These are phyloP conservation scores for Fonsecaea pedrosoi DNA, from an alignment of 2,329 filamentous ascomycete species.

Conservation along the genomic window DNA sequence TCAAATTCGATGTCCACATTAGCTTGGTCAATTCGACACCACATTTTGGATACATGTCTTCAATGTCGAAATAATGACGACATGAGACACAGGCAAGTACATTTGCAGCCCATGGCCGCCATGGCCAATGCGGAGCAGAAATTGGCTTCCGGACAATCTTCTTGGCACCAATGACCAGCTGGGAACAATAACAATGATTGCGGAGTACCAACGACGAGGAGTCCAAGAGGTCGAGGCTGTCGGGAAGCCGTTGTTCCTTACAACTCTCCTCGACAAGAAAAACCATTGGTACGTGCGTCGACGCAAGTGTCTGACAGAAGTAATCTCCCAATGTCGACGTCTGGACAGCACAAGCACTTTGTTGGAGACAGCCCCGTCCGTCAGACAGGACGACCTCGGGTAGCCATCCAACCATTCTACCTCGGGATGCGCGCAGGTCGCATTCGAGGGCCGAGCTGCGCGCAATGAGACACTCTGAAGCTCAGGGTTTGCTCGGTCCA, in stretches of 20 bases:
- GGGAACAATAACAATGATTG: background rate
- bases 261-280: background rate
- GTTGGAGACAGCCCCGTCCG: background rate
- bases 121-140: too few relatives aligned
- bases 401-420: background rate
- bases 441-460: background rate
- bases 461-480: background rate
- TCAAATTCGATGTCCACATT: background rate
- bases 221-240: background rate
- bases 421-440: background rate
- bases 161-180: background rate
- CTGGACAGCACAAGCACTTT: background rate
- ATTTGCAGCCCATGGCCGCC: too few relatives aligned
- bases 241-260: background rate
- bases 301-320: background rate
- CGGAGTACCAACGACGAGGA: background rate
- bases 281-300: background rate
- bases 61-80: slow-evolving; percentile 25
- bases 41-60: background rate
- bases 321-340: background rate
- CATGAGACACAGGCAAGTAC: background rate
- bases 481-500: background rate
- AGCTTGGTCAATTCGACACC: background rate
- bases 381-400: background rate
- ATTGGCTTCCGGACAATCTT: background rate